Base-by-base conservation (phyloP, 495 filamentous ascomycete species). In the Letharia lupina region DNA sequence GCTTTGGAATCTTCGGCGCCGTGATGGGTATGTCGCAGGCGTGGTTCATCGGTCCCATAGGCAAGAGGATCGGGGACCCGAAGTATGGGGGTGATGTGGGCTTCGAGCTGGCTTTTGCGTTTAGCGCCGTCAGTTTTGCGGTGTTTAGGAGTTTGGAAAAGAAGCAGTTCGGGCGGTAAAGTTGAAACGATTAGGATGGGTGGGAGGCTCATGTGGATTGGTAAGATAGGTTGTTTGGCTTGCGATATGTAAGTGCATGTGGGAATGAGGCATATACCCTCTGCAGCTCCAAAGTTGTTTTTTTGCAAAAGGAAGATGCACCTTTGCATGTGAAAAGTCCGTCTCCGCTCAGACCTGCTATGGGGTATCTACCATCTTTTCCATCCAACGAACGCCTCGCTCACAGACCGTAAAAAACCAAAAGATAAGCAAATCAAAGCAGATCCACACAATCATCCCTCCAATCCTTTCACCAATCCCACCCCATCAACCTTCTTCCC, bases 11-110 rank as follows among this genome's bases (percentile, higher is more conserved):
- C 61, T 79, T 81, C n/a, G 90, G 91, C 31, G 87, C 90, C 66
- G 78, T 90, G 10, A 79, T 86, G 18, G 90, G 91, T 28, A 93
- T 92, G 88, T 84, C 86, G 39, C 89, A 93, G 74, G 72, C 79
- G 0, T 93, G 89, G 89, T 92, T 77, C 69, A 82, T 82, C 3
- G 90, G 91, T 0, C 89, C 89, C 0, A 87, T 95, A 64, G 87
- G 86, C 4, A 78, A 78, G 63, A 76, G 85, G 40, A 86, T 84
- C 58, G 88, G 89, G 33, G 76, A 70, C 52, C 74, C 77, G 4
- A 75, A 74, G 3, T 82, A 70, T 68, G 88, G 87, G 41, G 90
- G 88, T 44, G 91, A 94, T 78, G 74, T 92, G 3, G 90, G 88
- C 0, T 91, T 92, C 73, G 87, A 90, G 77, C 67, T 92, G 39